These are phyloP conservation scores for Acanthamoeba divionensis DNA, from an alignment of 208 protist species.

Conservation along the genomic window DNA sequence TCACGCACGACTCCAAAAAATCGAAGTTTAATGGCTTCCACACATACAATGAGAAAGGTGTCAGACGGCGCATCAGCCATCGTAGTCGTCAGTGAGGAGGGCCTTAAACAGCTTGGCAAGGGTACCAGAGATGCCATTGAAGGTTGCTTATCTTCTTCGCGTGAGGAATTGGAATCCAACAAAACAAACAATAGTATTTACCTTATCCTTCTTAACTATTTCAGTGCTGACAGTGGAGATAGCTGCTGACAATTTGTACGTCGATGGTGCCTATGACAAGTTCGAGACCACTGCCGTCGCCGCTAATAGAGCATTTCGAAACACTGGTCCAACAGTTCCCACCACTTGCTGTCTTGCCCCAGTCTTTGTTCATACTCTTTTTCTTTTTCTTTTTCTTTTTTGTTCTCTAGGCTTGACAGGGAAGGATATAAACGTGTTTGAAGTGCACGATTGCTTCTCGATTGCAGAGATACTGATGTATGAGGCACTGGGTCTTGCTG, in stretches of 20 bases:
- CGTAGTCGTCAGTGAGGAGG: slow-evolving; percentile 84
- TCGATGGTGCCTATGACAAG: slow-evolving; percentile 77
- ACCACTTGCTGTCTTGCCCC: slow-evolving; percentile 83
- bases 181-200: not conserved
- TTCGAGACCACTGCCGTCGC: slow-evolving; percentile 83
- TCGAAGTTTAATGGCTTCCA: too few species aligned
- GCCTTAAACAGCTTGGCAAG: slow-evolving; percentile 83
- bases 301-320: slow-evolving; percentile 80
- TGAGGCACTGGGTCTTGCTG: slow-evolving; percentile 88
- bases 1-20: too few species aligned
- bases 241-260: slow-evolving; percentile 83
- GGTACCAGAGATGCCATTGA: slow-evolving; percentile 75
- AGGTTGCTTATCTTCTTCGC: not conserved
- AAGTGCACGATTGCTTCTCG: slow-evolving; percentile 92
- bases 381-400: too few species aligned
- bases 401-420: not conserved
- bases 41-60: too few species aligned
- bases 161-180: not conserved
- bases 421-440: slow-evolving; percentile 61
- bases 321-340: slow-evolving; percentile 76
- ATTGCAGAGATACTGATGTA: slow-evolving; percentile 90
- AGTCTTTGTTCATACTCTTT: too few species aligned
- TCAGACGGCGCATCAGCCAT: slow-evolving; percentile 86
- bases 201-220: slow-evolving; percentile 12
- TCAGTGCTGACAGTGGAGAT: slow-evolving; percentile 81